Conservation (phyloP, 768 basidiomycete genomes). For the Leccinum subtestaceum region DNA sequence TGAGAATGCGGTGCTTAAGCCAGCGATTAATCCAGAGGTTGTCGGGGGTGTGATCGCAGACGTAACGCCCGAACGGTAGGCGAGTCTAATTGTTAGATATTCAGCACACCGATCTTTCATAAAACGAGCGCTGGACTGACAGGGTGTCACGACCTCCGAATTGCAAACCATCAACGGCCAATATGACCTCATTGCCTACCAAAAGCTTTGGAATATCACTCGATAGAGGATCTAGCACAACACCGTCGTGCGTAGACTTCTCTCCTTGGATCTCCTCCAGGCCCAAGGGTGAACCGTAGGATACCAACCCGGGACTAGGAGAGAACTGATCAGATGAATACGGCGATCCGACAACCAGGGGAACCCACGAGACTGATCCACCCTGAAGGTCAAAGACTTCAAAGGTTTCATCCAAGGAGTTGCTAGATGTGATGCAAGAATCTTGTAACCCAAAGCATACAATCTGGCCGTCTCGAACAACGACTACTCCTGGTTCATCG, state of each 20-base stretch:
- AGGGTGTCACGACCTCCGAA: constrained; percentile 59
- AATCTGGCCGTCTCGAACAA: constrained; percentile 53
- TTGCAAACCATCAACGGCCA: constrained; percentile 71
- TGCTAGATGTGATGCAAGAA: constrained; percentile 22
- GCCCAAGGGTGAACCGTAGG: constrained; percentile 46
- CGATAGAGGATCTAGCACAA: constrained; percentile 44
- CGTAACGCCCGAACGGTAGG: constrained; percentile 65
- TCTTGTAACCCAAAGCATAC: constrained; percentile 44
- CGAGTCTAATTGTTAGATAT: constrained; percentile 45
- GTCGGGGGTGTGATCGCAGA: constrained; percentile 56
- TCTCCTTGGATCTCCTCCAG: constrained; percentile 56
- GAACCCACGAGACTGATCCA: constrained; percentile 52
- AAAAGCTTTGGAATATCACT: constrained; percentile 34
- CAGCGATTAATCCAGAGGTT: constrained; percentile 49
- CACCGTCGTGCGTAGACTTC: constrained; percentile 54
- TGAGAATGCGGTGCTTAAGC: constrained; percentile 57
- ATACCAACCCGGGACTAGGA: constrained; percentile 44
- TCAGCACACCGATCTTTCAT: constrained; percentile 3
- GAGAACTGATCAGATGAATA: neutral
- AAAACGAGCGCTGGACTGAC: constrained; percentile 33
- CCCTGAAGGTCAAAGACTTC: constrained; percentile 58
- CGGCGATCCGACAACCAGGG: constrained; percentile 8
- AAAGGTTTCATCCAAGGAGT: constrained; percentile 21
- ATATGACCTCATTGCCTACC: constrained; percentile 40
- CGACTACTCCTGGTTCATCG: constrained; percentile 38